Conservation (phyloP, 495 filamentous ascomycete species). For the Tricharina praecox region DNA sequence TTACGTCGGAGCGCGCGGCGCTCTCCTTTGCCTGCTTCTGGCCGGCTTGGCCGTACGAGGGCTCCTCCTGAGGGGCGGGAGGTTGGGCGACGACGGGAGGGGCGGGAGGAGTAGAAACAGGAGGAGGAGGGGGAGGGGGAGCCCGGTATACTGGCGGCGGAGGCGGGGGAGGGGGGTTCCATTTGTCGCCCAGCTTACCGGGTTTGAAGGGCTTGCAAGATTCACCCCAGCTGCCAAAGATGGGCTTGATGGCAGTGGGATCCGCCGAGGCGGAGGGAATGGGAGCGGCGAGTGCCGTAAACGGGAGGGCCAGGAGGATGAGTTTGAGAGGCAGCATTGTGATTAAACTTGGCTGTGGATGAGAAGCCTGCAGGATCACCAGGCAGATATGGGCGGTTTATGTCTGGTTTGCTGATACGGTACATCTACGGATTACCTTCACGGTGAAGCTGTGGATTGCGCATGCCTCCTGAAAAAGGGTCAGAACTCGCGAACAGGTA, state of each 20-base stretch:
- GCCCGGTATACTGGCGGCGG: not conserved
- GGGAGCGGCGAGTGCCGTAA: not conserved
- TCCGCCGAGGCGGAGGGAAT: not conserved
- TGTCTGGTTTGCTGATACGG: too few relatives aligned
- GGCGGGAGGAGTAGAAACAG: not conserved
- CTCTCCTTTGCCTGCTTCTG: slow-evolving; percentile 1
- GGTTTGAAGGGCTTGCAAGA: not conserved
- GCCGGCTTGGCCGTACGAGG: not conserved
- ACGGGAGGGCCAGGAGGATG: not conserved
- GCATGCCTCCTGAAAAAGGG: too few relatives aligned
- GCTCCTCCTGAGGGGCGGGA: not conserved
- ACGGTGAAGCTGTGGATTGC: too few relatives aligned
- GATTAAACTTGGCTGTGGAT: too few relatives aligned
- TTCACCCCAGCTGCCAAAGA: slow-evolving; percentile 1
- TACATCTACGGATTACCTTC: too few relatives aligned
- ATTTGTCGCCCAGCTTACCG: not conserved
- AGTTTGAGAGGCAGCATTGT: slow-evolving; percentile 1
- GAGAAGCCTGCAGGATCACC: too few relatives aligned
- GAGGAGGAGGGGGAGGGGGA: not conserved
- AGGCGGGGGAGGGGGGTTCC: not conserved
- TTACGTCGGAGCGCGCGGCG: not conserved
- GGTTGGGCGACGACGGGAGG: not conserved
- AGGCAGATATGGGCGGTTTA: too few relatives aligned
- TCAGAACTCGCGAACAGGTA: too few relatives aligned
- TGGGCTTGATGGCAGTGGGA: slow-evolving; percentile 2